phyloP scores from a whole-genome alignment of 495 filamentous ascomycete genomes.

The Podospora pseudopauciseta region DNA sequence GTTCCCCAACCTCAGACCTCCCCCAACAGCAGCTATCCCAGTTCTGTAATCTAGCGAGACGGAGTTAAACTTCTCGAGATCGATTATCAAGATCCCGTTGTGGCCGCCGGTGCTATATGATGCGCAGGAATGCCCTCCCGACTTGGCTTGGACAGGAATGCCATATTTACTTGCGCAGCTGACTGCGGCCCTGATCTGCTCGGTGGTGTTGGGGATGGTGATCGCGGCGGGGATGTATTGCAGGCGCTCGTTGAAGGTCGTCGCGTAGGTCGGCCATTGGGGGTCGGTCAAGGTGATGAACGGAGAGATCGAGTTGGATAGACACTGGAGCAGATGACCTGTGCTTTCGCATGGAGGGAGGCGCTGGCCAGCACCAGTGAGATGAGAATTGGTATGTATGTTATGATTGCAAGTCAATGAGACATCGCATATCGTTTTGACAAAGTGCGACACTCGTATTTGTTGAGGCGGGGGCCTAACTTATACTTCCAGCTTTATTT shows the following conservation, averaged over 20 bases:
- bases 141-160: constrained; percentile 58
- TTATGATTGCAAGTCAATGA: neutral
- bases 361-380: neutral
- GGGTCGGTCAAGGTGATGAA: constrained; percentile 17
- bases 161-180: constrained; percentile 41
- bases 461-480: too few relatives aligned
- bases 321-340: constrained; percentile 7
- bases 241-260: constrained; percentile 57
- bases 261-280: constrained; percentile 32
- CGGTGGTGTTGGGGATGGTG: constrained; percentile 46
- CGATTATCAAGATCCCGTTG: constrained; percentile 50
- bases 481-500: too few relatives aligned
- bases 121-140: constrained; percentile 69
- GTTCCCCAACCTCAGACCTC: constrained; percentile 58
- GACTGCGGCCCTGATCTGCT: constrained; percentile 53
- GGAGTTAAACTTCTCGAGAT: constrained; percentile 44
- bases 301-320: constrained; percentile 15
- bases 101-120: constrained; percentile 50
- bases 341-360: neutral
- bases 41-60: constrained; percentile 34
- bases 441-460: neutral
- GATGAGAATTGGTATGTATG: neutral
- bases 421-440: neutral
- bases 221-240: constrained; percentile 54
- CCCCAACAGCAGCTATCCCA: constrained; percentile 50